phyloP scores from a whole-genome alignment of 2,329 filamentous ascomycete species.

The Trichoderma arundinaceum region DNA sequence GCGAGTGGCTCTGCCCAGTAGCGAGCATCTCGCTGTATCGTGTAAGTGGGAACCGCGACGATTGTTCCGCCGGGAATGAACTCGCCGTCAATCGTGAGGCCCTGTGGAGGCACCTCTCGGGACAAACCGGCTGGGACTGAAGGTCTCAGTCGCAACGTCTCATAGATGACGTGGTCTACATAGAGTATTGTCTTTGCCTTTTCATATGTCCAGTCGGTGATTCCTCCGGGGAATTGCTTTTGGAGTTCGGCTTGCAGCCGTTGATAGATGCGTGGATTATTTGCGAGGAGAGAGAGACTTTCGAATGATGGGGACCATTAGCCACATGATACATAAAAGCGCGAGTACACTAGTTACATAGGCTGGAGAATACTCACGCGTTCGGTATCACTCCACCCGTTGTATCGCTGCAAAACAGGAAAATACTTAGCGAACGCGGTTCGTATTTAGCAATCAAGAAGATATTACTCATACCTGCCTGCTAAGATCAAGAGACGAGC shows the following conservation, averaged over 20 bases:
- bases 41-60: conserved; percentile 37
- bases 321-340: too few species aligned
- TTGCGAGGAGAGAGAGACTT: conserved; percentile 1
- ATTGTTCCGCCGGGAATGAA: conserved; percentile 47
- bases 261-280: neutral
- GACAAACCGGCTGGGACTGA: conserved; percentile 45
- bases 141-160: conserved; percentile 48
- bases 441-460: too few species aligned
- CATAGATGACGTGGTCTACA: conserved; percentile 47
- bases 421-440: neutral
- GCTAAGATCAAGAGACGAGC: conserved; percentile 11
- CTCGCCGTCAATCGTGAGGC: conserved; percentile 40
- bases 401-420: neutral
- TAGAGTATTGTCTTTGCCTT: conserved; percentile 33
- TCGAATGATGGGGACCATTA: too few species aligned
- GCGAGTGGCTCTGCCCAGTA: conserved; percentile 34
- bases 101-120: conserved; percentile 47
- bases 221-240: neutral
- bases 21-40: conserved; percentile 34
- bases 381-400: neutral
- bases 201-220: conserved; percentile 31
- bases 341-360: neutral
- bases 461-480: neutral
- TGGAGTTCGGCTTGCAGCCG: neutral
- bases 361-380: neutral